phyloP scores from a whole-genome alignment of 108 stramenopile genomes.

The Pseudonitzschia multiseries region DNA sequence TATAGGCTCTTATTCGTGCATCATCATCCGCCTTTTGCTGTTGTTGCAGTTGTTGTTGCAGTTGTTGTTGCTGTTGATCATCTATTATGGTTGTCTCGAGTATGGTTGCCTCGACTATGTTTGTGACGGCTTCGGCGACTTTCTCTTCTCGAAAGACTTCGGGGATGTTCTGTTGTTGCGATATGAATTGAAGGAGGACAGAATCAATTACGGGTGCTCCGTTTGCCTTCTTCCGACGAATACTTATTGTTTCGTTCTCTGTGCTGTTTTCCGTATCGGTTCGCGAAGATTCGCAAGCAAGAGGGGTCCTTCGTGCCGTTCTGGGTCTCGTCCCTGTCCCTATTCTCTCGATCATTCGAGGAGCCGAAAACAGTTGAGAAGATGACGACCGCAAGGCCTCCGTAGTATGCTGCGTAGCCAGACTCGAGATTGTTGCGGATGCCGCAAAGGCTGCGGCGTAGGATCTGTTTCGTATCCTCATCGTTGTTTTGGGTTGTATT shows the following conservation, averaged over 20 bases:
- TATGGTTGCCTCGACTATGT: not conserved
- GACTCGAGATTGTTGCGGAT: not conserved
- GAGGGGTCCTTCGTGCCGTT: not conserved
- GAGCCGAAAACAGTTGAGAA: not conserved
- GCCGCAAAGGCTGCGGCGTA: conserved; percentile 3
- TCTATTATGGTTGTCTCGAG: conserved; percentile 5
- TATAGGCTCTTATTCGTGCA: not conserved
- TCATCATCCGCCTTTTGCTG: not conserved
- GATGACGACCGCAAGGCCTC: not conserved
- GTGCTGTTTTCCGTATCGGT: not conserved
- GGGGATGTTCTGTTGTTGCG: conserved; percentile 45
- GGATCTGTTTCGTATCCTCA: conserved; percentile 3
- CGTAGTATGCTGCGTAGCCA: not conserved
- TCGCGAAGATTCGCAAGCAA: not conserved
- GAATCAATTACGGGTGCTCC: conserved; percentile 76
- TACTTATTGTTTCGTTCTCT: not conserved
- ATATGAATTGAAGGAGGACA: conserved; percentile 62
- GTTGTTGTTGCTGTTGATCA: conserved; percentile 1
- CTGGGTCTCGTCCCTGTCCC: not conserved
- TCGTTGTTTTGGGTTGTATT: not conserved
- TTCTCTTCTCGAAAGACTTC: conserved; percentile 1
- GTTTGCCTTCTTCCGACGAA: conserved; percentile 2
- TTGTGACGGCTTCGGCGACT: not conserved
- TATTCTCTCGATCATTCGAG: not conserved
- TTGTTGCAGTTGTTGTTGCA: not conserved